A percentile compares a stretch with the other conserved stretches of the same genome.
phyloP scores from a whole-genome alignment of 306 rosid genomes.

The Fragaria iinumae region DNA sequence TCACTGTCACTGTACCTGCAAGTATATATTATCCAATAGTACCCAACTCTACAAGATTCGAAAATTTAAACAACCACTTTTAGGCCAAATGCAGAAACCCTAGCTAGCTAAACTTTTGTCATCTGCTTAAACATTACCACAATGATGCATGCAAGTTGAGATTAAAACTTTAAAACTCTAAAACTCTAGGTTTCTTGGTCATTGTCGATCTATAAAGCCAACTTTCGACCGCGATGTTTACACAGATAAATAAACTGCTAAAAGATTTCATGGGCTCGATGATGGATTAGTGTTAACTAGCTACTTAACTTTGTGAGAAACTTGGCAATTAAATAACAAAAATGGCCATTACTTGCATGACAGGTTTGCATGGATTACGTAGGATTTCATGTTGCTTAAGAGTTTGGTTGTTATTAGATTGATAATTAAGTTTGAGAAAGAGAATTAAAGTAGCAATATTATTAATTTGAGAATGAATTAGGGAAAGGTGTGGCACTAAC shows the following conservation, averaged over 20 bases:
- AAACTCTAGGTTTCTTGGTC: constrained; percentile 21
- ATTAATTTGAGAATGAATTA: constrained; percentile 8
- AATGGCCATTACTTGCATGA: constrained; percentile 33
- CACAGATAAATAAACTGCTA: background rate
- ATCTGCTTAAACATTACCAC: background rate
- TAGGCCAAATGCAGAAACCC: constrained; percentile 37
- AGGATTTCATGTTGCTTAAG: constrained; percentile 18
- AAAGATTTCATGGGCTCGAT: constrained; percentile 45
- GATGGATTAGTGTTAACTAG: background rate
- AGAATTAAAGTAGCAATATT: constrained; percentile 10
- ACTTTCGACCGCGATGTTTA: constrained; percentile 14
- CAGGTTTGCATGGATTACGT: constrained; percentile 62
- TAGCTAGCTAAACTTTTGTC: constrained; percentile 6
- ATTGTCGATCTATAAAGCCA: constrained; percentile 25
- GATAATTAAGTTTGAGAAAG: background rate
- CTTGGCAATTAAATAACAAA: constrained; percentile 2
- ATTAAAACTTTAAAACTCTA: constrained; percentile 26
- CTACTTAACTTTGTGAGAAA: constrained; percentile 11
- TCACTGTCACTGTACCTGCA: constrained; percentile 4
- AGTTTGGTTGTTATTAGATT: background rate
- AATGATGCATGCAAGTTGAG: constrained; percentile 32
- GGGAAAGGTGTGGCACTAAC: constrained; percentile 40
- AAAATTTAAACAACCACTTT: constrained; percentile 26
- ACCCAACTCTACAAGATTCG: background rate
- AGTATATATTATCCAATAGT: background rate